These are phyloP conservation scores for Castanopsis chinensis DNA, from an alignment of 306 rosid species.

Conservation along the genomic window DNA sequence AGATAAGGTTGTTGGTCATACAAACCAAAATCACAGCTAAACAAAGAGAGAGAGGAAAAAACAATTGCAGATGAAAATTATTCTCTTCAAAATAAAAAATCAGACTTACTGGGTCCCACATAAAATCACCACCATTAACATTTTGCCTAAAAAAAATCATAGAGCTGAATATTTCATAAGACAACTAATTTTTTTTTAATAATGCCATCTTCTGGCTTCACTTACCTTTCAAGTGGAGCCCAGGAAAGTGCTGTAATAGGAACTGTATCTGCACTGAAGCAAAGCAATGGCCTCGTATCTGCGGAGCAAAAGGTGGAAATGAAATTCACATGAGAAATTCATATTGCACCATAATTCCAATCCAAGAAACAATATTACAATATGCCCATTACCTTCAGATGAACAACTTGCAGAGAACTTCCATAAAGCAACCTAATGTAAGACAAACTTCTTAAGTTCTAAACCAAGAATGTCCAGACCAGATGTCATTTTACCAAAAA, in stretches of 20 bases:
- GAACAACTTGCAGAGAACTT: conserved; percentile 56
- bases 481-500: no score
- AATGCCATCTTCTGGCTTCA: neutral
- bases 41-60: no score
- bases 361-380: conserved; percentile 10
- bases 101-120: no score
- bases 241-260: conserved; percentile 87
- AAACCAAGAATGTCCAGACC: neutral
- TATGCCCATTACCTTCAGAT: conserved; percentile 53
- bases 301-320: conserved; percentile 33
- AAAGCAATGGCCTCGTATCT: conserved; percentile 79
- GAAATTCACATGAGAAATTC: conserved; percentile 1
- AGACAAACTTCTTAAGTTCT: conserved; percentile 28
- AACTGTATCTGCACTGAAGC: conserved; percentile 78
- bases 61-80: no score
- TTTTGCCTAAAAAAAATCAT: no score
- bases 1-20: no score
- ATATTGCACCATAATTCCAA: conserved; percentile 24
- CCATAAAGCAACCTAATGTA: conserved; percentile 85
- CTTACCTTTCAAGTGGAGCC: conserved; percentile 88
- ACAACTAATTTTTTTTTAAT: neutral
- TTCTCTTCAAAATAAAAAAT: no score
- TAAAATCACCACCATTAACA: no score
- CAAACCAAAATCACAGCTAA: no score
- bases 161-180: neutral